Percentiles rank a stretch among this genome's conserved stretches.
phyloP scores from a whole-genome alignment of 2,329 filamentous ascomycete genomes.

The Macrophomina phaseolina region DNA sequence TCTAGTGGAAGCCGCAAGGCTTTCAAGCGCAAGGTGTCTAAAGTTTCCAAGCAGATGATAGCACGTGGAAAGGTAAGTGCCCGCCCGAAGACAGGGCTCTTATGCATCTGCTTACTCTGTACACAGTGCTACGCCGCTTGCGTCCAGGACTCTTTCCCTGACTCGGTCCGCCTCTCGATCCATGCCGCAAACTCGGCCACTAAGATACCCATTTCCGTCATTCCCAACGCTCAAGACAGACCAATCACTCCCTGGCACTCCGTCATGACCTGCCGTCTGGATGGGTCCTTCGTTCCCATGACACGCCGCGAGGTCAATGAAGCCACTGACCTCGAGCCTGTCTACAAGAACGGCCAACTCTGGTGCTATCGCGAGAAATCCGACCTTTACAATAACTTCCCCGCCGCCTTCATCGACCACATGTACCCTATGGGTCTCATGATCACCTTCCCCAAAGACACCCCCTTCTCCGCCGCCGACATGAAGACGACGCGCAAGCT shows the following conservation, averaged over 20 bases:
- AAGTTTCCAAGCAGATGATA: constrained; percentile 38
- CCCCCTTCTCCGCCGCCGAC: constrained; percentile 52
- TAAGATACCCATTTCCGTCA: constrained; percentile 39
- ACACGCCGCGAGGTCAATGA: constrained; percentile 13
- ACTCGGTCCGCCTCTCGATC: constrained; percentile 39
- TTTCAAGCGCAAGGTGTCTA: constrained; percentile 36
- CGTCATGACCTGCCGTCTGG: constrained; percentile 24
- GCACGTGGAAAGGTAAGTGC: constrained; percentile 32
- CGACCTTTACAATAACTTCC: constrained; percentile 32
- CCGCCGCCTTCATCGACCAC: constrained; percentile 32
- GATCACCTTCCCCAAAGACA: constrained; percentile 31
- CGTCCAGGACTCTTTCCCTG: constrained; percentile 28
- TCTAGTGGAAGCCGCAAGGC: constrained; percentile 25
- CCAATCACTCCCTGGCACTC: constrained; percentile 27
- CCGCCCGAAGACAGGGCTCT: constrained; percentile 14
- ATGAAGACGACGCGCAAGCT: constrained; percentile 53
- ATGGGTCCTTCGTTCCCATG: constrained; percentile 22
- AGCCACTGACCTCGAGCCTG: constrained; percentile 30
- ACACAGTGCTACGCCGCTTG: constrained; percentile 29
- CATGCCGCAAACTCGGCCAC: constrained; percentile 39
- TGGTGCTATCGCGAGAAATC: constrained; percentile 37
- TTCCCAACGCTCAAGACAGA: constrained; percentile 30
- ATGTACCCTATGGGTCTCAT: constrained; percentile 36
- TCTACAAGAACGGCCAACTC: constrained; percentile 32
- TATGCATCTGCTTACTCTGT: background rate